Evolutionary conservation across 2,329 filamentous ascomycete species (phyloP), one percentile per base, ranked within the genome.

Genomic region (Ramularia endophylla): DNA sequence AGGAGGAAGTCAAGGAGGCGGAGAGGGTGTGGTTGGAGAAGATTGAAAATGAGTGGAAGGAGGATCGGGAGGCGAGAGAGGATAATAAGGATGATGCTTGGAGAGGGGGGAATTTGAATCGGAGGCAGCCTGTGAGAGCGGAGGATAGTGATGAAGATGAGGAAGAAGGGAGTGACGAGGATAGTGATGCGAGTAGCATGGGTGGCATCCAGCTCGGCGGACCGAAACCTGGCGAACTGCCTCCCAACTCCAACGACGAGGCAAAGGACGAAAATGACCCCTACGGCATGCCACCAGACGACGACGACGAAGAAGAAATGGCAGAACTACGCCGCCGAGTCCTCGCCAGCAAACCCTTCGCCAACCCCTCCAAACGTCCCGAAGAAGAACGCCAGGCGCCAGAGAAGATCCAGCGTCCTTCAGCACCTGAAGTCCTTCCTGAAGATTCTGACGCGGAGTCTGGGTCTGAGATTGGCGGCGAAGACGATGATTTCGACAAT

Each of bases 301-400:
- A 87, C 53, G 86, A 85, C 42, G 83, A 95, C 43, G 87, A 94
- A 55, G 85, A 85, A 38, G 82, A 88, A 59, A 97, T 97, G 89
- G 89, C 87, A 27, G 89, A 94, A 58, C 82, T 98, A 38, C 78
- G 92, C 36, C 80, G 84, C 40, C 86, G 87, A 54, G 87, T 97
- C n/a, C 75, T 98, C 2, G 85, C 83, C 5, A 95, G 90, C 5
- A 95, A 90, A 60, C 80, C 88, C 0, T 98, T 98, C 57, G 70
- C 83, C 30, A 85, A 85, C 29, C 44, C 49, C 3, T 41, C 40
- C 8, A 47, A 48, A 36, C 35, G 67, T 33, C 55, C 59, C 37
- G 59, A 63, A 8, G 64, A 65, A 32, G 69, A 75, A 48, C 81
- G 81, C 52, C 74, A 75, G 43, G 58, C 61, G 22, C 78, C 76